Percentiles rank a stretch among this genome's conserved stretches.
phyloP scores from a whole-genome alignment of 176 grass and related monocot genomes.

The Olyra latifolia region DNA sequence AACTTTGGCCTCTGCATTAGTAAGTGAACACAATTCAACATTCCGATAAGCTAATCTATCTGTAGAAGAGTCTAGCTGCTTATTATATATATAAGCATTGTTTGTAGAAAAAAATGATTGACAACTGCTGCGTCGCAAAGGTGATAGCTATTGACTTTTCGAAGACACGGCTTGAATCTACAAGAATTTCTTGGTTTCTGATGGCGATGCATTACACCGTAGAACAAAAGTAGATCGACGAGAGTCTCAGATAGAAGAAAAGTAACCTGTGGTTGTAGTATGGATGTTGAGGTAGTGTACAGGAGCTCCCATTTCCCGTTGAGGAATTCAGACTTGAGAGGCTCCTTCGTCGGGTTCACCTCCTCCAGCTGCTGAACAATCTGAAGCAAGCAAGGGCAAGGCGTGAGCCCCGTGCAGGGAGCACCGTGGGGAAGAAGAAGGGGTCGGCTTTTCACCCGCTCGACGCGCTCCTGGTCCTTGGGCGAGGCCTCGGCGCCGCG shows the following conservation, averaged over 20 bases:
- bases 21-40: neutral
- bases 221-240: neutral
- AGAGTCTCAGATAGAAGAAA: neutral
- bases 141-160: neutral
- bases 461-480: conserved; percentile 66
- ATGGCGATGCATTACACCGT: neutral
- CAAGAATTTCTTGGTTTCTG: neutral
- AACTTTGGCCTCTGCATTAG: conserved; percentile 80
- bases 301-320: conserved; percentile 97
- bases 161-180: neutral
- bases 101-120: neutral
- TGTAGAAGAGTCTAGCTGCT: neutral
- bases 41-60: neutral
- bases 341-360: conserved; percentile 67
- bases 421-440: neutral
- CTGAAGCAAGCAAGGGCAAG: conserved; percentile 25
- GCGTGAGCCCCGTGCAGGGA: neutral
- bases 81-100: neutral
- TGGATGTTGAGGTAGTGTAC: conserved; percentile 82
- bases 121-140: neutral
- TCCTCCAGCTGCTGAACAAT: conserved; percentile 67
- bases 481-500: conserved; percentile 65
- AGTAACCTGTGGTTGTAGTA: conserved; percentile 70
- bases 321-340: conserved; percentile 81
- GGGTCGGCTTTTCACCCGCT: conserved; percentile 41